phyloP scores from a whole-genome alignment of 2,329 filamentous ascomycete species.

The Botryotinia narcissicola region DNA sequence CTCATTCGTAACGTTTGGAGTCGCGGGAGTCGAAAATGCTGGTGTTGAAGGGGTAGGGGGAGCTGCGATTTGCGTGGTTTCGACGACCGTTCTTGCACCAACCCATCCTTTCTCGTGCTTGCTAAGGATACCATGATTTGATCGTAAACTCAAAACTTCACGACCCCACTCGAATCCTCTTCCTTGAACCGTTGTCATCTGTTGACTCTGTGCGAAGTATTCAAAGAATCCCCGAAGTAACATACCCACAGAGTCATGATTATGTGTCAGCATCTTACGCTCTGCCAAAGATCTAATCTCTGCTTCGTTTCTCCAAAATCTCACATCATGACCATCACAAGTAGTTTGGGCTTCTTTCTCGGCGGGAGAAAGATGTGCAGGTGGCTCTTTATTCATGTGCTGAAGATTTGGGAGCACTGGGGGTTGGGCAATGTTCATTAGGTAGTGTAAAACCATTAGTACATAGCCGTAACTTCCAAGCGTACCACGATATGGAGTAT shows the following conservation, averaged over 20 bases:
- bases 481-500: constrained; percentile 81
- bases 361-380: constrained; percentile 44
- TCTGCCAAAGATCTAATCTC: constrained; percentile 63
- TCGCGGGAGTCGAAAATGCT: constrained; percentile 11
- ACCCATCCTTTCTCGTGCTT: constrained; percentile 86
- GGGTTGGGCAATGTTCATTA: constrained; percentile 77
- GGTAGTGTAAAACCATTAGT: constrained; percentile 86
- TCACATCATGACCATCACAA: constrained; percentile 66
- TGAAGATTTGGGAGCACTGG: constrained; percentile 86
- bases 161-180: constrained; percentile 76
- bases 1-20: not conserved
- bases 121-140: constrained; percentile 63
- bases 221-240: constrained; percentile 83
- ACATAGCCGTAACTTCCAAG: constrained; percentile 90
- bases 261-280: constrained; percentile 61
- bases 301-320: constrained; percentile 74
- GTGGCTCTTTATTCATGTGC: constrained; percentile 48
- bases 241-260: constrained; percentile 65
- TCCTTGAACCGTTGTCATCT: constrained; percentile 49
- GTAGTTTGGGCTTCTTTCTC: constrained; percentile 41
- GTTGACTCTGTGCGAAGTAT: constrained; percentile 68
- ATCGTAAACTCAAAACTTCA: constrained; percentile 76
- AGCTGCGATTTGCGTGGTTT: constrained; percentile 45
- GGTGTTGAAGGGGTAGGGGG: constrained; percentile 30
- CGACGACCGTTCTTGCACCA: constrained; percentile 69